phyloP scores from a whole-genome alignment of 768 basidiomycete species.

The Lactarius akahatsu region DNA sequence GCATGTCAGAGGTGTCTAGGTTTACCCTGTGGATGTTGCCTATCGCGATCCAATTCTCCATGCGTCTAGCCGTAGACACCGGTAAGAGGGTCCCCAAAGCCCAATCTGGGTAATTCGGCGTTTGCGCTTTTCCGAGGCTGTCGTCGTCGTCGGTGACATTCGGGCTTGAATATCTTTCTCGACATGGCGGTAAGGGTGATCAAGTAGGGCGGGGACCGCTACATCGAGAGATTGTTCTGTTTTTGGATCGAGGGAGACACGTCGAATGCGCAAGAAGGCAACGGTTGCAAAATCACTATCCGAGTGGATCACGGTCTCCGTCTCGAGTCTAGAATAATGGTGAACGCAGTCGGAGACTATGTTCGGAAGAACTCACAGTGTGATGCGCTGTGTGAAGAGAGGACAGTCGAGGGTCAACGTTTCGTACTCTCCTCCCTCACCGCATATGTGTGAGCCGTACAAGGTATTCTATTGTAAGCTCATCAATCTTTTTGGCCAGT shows the following conservation, averaged over 20 bases:
- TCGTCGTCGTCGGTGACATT: not conserved
- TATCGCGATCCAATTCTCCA: conserved; percentile 69
- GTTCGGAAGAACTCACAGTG: conserved; percentile 50
- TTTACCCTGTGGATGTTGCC: conserved; percentile 49
- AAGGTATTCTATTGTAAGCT: conserved; percentile 54
- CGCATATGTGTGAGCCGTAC: conserved; percentile 92
- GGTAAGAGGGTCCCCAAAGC: not conserved
- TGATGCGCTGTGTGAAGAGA: conserved; percentile 75
- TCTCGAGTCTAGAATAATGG: conserved; percentile 47
- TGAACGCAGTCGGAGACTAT: not conserved
- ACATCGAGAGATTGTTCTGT: conserved; percentile 29
- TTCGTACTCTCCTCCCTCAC: conserved; percentile 98
- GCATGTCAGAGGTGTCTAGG: conserved; percentile 32
- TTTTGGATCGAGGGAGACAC: conserved; percentile 64
- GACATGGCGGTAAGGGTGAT: conserved; percentile 39
- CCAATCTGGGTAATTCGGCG: conserved; percentile 20
- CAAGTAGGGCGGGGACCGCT: conserved; percentile 53
- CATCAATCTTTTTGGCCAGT: conserved; percentile 3
- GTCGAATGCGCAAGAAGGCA: conserved; percentile 82
- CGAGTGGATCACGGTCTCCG: conserved; percentile 72
- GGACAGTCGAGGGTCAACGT: conserved; percentile 89
- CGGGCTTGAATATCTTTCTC: conserved; percentile 14
- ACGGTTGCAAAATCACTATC: conserved; percentile 86
- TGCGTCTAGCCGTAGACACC: conserved; percentile 33
- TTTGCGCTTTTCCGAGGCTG: not conserved